A percentile compares a stretch with the other conserved stretches of the same genome.
phyloP scores from a whole-genome alignment of 2,329 filamentous ascomycete species.

The Pestalotiopsis fici region DNA sequence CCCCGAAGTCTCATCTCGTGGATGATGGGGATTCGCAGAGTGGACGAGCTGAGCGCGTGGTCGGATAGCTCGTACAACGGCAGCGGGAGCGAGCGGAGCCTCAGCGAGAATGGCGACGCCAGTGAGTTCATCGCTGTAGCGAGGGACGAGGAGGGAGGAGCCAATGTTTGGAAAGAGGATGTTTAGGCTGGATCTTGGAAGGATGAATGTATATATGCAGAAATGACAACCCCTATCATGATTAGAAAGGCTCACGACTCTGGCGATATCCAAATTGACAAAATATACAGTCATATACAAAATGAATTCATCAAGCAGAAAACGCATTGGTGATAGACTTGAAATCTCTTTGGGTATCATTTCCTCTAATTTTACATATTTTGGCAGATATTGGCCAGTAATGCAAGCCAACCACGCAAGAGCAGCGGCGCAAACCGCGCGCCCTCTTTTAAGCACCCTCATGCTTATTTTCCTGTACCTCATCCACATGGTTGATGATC shows the following conservation, averaged over 20 bases:
- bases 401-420: background rate
- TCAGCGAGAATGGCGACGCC: conserved; percentile 32
- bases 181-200: conserved; percentile 11
- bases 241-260: conserved; percentile 8
- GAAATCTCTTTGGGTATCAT: background rate
- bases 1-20: conserved; percentile 80
- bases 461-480: background rate
- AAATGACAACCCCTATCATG: conserved; percentile 1
- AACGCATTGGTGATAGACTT: too few relatives aligned
- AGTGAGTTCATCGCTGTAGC: conserved; percentile 55
- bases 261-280: background rate
- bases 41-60: conserved; percentile 58
- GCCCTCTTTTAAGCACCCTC: background rate
- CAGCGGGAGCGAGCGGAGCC: conserved; percentile 34
- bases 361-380: background rate
- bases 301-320: background rate
- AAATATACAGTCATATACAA: background rate
- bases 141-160: conserved; percentile 39
- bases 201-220: conserved; percentile 7
- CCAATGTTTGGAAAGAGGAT: conserved; percentile 50
- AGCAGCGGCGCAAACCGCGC: background rate
- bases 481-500: background rate
- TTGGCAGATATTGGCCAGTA: background rate
- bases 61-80: conserved; percentile 41
- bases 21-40: conserved; percentile 82